Conservation (phyloP, 495 filamentous ascomycete species). For the Penicillium canescens region DNA sequence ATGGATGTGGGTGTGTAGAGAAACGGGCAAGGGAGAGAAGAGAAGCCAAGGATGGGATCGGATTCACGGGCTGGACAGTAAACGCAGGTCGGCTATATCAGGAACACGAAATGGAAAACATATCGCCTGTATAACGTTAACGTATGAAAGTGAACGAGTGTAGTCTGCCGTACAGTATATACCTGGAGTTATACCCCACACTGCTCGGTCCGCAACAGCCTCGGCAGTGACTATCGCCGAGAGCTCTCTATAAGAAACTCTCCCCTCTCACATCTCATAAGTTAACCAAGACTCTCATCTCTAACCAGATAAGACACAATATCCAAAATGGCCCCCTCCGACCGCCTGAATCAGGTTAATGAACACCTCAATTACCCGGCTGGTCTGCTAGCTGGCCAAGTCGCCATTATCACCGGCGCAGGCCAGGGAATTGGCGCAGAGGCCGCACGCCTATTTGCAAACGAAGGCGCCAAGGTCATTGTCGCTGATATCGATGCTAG, state of each 20-base stretch:
- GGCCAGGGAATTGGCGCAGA: conserved; percentile 92
- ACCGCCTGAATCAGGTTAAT: conserved; percentile 67
- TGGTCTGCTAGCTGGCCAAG: conserved; percentile 73
- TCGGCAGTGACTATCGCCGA: conserved; percentile 26
- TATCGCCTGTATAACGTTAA: conserved; percentile 11
- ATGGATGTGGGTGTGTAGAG: neutral
- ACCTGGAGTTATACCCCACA: conserved; percentile 15
- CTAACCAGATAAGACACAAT: conserved; percentile 5
- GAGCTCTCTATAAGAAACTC: conserved; percentile 22
- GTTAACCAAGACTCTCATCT: neutral
- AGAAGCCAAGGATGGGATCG: neutral
- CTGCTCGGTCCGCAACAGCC: conserved; percentile 29
- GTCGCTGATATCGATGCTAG: conserved; percentile 78
- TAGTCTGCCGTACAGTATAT: neutral
- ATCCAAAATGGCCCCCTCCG: conserved; percentile 37
- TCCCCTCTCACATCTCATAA: neutral
- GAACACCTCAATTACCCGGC: conserved; percentile 77
- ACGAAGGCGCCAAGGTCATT: conserved; percentile 82
- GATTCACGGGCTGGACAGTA: conserved; percentile 18
- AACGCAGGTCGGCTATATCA: conserved; percentile 16
- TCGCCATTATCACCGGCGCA: conserved; percentile 84
- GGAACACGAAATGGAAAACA: conserved; percentile 1
- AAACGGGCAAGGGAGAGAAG: neutral
- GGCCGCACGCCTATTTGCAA: conserved; percentile 75
- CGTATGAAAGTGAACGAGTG: neutral